Conservation (phyloP, 176 grass and related monocot species). For the Carex littledalei region DNA sequence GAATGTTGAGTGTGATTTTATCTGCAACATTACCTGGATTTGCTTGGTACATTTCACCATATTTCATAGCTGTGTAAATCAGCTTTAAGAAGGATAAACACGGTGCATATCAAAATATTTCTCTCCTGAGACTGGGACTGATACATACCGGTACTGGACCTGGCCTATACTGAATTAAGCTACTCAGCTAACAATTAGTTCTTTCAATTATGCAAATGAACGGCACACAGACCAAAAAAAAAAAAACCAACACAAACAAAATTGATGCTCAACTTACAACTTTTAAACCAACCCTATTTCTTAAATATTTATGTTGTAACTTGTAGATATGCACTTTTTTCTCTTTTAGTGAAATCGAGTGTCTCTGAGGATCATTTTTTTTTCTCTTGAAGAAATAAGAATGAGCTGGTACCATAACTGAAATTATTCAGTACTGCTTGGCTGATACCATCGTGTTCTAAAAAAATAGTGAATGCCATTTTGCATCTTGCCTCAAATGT, state of each 20-base stretch:
- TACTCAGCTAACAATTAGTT: neutral
- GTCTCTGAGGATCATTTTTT: neutral
- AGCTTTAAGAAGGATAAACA: neutral
- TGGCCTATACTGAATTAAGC: neutral
- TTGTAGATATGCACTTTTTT: neutral
- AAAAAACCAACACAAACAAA: neutral
- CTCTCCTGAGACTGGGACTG: neutral
- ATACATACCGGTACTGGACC: neutral
- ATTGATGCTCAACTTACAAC: neutral
- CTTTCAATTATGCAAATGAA: neutral
- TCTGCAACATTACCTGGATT: neutral
- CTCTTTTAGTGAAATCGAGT: neutral
- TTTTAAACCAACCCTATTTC: neutral
- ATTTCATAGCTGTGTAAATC: neutral
- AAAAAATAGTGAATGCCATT: neutral
- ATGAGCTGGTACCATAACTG: neutral
- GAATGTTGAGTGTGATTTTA: neutral
- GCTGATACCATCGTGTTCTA: neutral
- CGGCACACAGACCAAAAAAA: neutral
- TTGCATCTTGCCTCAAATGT: neutral
- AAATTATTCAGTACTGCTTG: neutral
- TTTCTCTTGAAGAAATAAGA: neutral
- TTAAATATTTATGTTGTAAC: constrained; percentile 1
- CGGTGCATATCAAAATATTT: neutral
- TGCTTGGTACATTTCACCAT: neutral